phyloP scores from a whole-genome alignment of 179 eudicot genomes.

The Beta corolliflora region DNA sequence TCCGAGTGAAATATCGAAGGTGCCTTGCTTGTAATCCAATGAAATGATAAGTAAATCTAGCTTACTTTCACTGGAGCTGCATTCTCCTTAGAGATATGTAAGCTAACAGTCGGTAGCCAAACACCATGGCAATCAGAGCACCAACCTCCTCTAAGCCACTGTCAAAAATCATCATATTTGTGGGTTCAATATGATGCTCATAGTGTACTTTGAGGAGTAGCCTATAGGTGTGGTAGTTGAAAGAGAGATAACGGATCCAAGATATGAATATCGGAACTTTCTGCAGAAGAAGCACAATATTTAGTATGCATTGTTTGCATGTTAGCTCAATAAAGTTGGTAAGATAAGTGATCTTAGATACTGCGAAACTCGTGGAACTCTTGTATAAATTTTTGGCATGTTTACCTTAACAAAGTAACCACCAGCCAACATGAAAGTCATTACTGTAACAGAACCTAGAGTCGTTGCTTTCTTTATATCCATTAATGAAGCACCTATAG shows the following conservation, averaged over 20 bases:
- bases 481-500: constrained; percentile 89
- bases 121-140: constrained; percentile 67
- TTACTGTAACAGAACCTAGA: constrained; percentile 86
- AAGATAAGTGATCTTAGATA: background rate
- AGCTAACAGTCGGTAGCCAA: constrained; percentile 85
- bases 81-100: constrained; percentile 69
- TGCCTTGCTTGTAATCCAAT: constrained; percentile 8
- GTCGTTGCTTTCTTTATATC: constrained; percentile 94
- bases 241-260: constrained; percentile 88
- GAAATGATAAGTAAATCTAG: background rate
- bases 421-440: constrained; percentile 99
- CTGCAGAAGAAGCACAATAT: constrained; percentile 44
- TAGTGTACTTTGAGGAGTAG: constrained; percentile 92
- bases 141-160: constrained; percentile 58
- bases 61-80: constrained; percentile 34
- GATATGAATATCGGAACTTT: constrained; percentile 79
- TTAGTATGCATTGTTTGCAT: background rate
- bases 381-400: background rate
- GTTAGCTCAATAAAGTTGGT: background rate
- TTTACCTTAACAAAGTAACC: constrained; percentile 84
- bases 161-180: constrained; percentile 49
- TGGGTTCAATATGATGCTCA: constrained; percentile 25
- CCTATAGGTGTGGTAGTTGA: constrained; percentile 88
- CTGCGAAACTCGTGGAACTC: background rate
- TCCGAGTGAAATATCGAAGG: background rate